These are phyloP conservation scores for Crucibulum cyathiforme DNA, from an alignment of 1,284 basidiomycete species.

Conservation along the genomic window DNA sequence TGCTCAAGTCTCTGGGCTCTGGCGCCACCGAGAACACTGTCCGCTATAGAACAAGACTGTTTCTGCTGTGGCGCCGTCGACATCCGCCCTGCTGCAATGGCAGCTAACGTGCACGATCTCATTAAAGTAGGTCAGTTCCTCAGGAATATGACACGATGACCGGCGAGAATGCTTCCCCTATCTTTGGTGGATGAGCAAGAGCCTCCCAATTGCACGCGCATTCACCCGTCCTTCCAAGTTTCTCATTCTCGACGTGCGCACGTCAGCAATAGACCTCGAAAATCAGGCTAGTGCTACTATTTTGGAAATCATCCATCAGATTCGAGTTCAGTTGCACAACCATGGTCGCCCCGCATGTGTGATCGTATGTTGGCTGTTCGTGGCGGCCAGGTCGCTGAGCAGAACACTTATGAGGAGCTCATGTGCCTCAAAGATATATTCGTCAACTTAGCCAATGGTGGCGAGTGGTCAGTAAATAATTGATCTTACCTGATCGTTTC, in stretches of 20 bases:
- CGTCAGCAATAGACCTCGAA: constrained; percentile 84
- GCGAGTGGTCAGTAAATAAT: constrained; percentile 73
- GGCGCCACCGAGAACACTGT: constrained; percentile 88
- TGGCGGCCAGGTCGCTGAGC: constrained; percentile 80
- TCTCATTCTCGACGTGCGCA: constrained; percentile 95
- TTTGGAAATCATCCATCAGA: too few species aligned
- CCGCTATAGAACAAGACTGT: constrained; percentile 72
- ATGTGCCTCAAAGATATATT: constrained; percentile 77
- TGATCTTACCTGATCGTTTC: too few species aligned
- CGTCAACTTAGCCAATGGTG: constrained; percentile 81
- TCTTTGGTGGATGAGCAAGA: constrained; percentile 95
- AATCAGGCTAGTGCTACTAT: too few species aligned
- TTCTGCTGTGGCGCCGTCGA: too few species aligned
- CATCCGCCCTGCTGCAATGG: constrained; percentile 73
- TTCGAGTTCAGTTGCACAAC: constrained; percentile 81
- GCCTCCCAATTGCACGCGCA: constrained; percentile 91
- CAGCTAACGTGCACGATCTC: constrained; percentile 87
- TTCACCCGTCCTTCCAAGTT: constrained; percentile 75
- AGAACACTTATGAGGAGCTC: constrained; percentile 82
- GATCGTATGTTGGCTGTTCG: constrained; percentile 87
- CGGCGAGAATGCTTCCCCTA: constrained; percentile 86
- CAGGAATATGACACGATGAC: constrained; percentile 86
- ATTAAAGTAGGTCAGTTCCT: constrained; percentile 78
- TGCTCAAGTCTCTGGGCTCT: constrained; percentile 89
- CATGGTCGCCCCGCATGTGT: constrained; percentile 89